phyloP scores from a whole-genome alignment of 495 filamentous ascomycete species.

The Neurospora sp. region DNA sequence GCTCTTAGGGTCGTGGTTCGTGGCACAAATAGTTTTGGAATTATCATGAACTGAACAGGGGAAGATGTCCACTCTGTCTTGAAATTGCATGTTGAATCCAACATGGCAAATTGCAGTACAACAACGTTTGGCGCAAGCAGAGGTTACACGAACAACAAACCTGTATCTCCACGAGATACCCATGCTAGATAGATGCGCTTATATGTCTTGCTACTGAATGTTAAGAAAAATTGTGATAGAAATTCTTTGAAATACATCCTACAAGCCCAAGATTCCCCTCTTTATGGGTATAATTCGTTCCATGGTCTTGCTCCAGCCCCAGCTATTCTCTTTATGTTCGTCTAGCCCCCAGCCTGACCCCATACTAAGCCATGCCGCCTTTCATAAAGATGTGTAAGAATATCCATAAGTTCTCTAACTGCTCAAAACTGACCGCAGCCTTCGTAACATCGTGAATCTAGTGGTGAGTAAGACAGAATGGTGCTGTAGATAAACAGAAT shows the following conservation, averaged over 20 bases:
- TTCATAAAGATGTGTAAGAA: neutral
- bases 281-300: neutral
- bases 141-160: neutral
- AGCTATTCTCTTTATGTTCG: neutral
- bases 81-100: neutral
- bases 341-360: neutral
- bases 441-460: neutral
- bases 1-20: neutral
- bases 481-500: neutral
- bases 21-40: neutral
- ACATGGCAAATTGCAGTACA: neutral
- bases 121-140: neutral
- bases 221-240: neutral
- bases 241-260: neutral
- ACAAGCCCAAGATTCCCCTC: neutral
- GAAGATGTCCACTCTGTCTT: neutral
- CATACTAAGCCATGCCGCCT: neutral
- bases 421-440: neutral
- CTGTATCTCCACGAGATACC: neutral
- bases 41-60: neutral
- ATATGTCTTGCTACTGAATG: neutral
- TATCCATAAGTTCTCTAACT: neutral
- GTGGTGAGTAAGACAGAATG: neutral
- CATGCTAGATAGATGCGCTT: neutral
- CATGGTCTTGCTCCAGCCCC: neutral